Base-by-base conservation (phyloP, 2,329 filamentous ascomycete genomes). In the Chaetomiaceae sp. region DNA sequence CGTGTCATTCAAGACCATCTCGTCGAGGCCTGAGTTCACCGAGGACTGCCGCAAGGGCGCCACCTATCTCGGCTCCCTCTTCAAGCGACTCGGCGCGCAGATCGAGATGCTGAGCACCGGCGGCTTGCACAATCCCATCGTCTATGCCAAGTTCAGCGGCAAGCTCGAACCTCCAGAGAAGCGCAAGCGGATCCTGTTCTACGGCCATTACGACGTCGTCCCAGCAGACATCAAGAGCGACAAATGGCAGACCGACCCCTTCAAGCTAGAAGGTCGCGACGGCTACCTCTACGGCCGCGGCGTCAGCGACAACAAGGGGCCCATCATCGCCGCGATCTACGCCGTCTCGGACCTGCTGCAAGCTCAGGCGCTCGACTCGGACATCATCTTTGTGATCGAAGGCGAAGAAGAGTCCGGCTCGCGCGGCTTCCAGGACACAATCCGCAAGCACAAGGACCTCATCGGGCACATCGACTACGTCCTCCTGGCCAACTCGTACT, bases 141-240 rank as follows among this genome's bases (percentile, higher is more conserved):
- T 99, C 0, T 86, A 87, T 59, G 93, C 93, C 35, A 87, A 85
- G 53, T 99, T 99, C 66, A 81, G 81, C 39, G 90, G 86, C 4
- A 93, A 84, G 67, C 82, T 78, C 54, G 77, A 82, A 10, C 79
- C 82, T 1, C 72, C 80, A 0, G 76, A 79, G 21, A 74, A 81
- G 21, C 80, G 88, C 16, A 96, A 93, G 70, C 90, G 89, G 25
- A 88, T 97, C 8, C 73, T 99, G 0, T 99, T 99, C 66, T 99
- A 99, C 63, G 93, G 95, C 0, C 93, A 99, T 66, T 99, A 99
- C 72, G 93, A 99, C 64, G 91, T 99, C 2, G 93, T 99, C 3
- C 81, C 90, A 1, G 93, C 93, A 0, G 89, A 96, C 58, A 84
- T 86, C 33, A 87, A 87, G 56, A 83, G 85, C 51, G 80, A 81